Evolutionary conservation across 192 early-diverging fungal genomes (phyloP), one percentile per base, ranked within the genome.

Genomic region (Anaeromyces robustus): DNA sequence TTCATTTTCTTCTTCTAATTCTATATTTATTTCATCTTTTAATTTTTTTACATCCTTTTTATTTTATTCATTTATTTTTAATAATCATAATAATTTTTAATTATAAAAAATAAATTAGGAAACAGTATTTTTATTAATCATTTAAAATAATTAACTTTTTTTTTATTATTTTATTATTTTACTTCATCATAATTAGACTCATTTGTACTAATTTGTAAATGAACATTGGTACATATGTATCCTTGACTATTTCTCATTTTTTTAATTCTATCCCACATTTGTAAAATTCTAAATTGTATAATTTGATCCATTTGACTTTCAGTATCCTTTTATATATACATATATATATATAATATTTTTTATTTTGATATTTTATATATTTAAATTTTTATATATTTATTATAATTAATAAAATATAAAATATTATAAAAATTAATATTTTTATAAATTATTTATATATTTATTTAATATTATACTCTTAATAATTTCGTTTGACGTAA

Each of bases 241-340:
- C 81, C 80, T 11, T 82, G 77, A n/a, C 77, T 43, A 37, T 81
- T 79, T 16, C 89, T 80, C 29, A 83, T n/a, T 19, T 81, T 68
- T 79, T 86, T 86, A 39, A 89, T 79, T 22, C 81, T 81, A 17
- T 87, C 83, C 89, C 89, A 89, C 26, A 77, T 81, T 82, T 87
- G 79, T 2, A 88, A 78, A 68, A 89, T 86, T 78, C 84, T 82
- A 78, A 84, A 89, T 78, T 89, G 86, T 26, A 88, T 81, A 30
- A 85, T 77, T 29, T 85, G 83, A 80, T 88, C 83, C 52, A 81
- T 85, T 34, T 89, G 85, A 11, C 82, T 81, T 78, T 89, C 89
- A 14, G 87, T 77, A 80, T 88, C 85, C 86, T 52, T 2, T 52
- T 22, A 52, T 52, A 52, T 52, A 22, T 52, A 22, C 2, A 22